Evolutionary conservation across 306 rosid species (phyloP).

Genomic region (Medicago ruthenica): DNA sequence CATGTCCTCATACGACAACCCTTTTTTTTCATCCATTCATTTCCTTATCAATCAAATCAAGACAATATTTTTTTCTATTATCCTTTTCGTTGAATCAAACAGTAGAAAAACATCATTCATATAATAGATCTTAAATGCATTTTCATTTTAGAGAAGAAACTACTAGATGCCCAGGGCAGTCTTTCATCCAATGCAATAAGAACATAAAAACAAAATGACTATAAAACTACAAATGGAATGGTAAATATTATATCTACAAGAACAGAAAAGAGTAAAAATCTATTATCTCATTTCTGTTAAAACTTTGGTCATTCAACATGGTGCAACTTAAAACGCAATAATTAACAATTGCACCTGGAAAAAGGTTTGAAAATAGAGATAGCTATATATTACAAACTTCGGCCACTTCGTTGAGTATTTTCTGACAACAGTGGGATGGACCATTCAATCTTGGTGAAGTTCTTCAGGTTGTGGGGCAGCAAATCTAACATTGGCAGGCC

Average conservation of each 20-base stretch:
- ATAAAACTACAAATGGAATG: neutral
- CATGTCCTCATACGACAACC: too few relatives aligned
- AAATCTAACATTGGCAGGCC: slow-evolving; percentile 78
- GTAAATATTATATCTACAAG: slow-evolving; percentile 35
- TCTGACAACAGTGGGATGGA: slow-evolving; percentile 10
- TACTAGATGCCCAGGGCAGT: neutral
- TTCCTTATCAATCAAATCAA: too few relatives aligned
- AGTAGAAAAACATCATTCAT: neutral
- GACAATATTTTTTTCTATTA: too few relatives aligned
- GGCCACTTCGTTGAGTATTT: slow-evolving; percentile 34
- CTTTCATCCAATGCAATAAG: slow-evolving; percentile 4
- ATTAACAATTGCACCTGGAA: slow-evolving; percentile 47
- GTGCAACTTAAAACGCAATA: slow-evolving; percentile 35
- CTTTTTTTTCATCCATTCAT: too few relatives aligned
- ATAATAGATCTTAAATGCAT: neutral
- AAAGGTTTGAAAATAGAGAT: slow-evolving; percentile 26
- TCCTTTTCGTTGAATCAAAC: neutral
- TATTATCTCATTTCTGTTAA: slow-evolving; percentile 29
- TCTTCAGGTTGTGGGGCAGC: slow-evolving; percentile 80
- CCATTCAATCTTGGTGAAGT: slow-evolving; percentile 59
- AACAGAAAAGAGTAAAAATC: slow-evolving; percentile 18
- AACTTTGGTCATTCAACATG: slow-evolving; percentile 28
- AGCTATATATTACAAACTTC: slow-evolving; percentile 63
- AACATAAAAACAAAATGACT: neutral
- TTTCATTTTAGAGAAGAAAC: neutral